Conservation (phyloP, 495 filamentous ascomycete species). For the Aspergillus campestris region DNA sequence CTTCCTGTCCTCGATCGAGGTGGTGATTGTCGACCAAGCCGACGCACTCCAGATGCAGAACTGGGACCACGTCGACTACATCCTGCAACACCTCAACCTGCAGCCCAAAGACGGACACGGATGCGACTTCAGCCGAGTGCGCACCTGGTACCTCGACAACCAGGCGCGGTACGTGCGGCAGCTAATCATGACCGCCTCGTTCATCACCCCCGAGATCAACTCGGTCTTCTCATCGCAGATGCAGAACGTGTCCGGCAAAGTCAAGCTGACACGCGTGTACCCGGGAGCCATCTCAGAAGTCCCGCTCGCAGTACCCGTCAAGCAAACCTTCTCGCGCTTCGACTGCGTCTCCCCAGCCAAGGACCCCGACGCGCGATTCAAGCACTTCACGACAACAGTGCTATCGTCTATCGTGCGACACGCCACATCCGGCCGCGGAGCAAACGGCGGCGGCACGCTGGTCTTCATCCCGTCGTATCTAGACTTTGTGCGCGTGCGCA, state of each 20-base stretch:
- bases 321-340: conserved; percentile 89
- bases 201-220: conserved; percentile 84
- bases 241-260: conserved; percentile 69
- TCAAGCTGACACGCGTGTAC: conserved; percentile 60
- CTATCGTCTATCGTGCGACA: conserved; percentile 63
- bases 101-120: conserved; percentile 86
- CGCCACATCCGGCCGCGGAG: conserved; percentile 32
- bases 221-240: conserved; percentile 67
- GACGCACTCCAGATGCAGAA: conserved; percentile 96
- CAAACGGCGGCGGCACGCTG: conserved; percentile 49
- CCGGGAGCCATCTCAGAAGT: conserved; percentile 58
- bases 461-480: conserved; percentile 88
- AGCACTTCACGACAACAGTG: conserved; percentile 74
- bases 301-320: conserved; percentile 54
- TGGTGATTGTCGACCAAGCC: conserved; percentile 83
- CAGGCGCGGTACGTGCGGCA: conserved; percentile 74
- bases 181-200: conserved; percentile 68
- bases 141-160: conserved; percentile 85
- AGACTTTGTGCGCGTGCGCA: conserved; percentile 87
- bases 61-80: conserved; percentile 89
- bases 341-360: conserved; percentile 54
- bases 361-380: conserved; percentile 87
- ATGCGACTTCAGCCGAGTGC: conserved; percentile 87
- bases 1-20: conserved; percentile 86
- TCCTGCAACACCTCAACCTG: conserved; percentile 85